Conservation (phyloP, 2,329 filamentous ascomycete genomes). For the Aspergillus sp. region DNA sequence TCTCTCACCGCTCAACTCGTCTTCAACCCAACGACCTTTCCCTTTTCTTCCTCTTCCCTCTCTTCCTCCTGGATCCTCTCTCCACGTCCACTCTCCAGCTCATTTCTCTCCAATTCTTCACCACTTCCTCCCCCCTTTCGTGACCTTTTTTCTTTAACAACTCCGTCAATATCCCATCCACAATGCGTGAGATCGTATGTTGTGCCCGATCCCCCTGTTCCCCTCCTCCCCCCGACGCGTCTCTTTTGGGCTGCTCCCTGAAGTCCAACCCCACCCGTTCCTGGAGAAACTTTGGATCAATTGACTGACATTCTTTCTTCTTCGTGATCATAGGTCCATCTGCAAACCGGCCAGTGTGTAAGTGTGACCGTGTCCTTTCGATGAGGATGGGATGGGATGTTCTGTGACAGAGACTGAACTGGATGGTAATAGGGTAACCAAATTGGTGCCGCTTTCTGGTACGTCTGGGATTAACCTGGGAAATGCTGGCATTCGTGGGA, state of each 20-base stretch:
- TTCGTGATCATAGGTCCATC: constrained; percentile 78
- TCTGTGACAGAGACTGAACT: constrained; percentile 20
- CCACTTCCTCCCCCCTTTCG: constrained; percentile 16
- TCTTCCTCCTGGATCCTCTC: constrained; percentile 21
- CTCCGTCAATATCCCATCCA: constrained; percentile 38
- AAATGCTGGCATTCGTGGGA: neutral
- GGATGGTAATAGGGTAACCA: constrained; percentile 80
- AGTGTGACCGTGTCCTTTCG: constrained; percentile 39
- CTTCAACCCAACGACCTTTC: constrained; percentile 9
- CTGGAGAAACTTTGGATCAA: constrained; percentile 7
- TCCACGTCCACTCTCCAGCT: constrained; percentile 18
- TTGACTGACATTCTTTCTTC: constrained; percentile 33
- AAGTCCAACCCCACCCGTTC: constrained; percentile 32
- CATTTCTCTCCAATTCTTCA: constrained; percentile 21
- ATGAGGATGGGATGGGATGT: neutral
- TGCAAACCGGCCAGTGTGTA: constrained; percentile 99
- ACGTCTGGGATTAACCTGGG: constrained; percentile 36
- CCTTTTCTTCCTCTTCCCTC: constrained; percentile 22
- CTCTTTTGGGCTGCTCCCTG: constrained; percentile 28
- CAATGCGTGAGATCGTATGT: constrained; percentile 74
- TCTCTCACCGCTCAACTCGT: constrained; percentile 28
- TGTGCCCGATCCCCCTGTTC: constrained; percentile 13
- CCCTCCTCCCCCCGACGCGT: constrained; percentile 32
- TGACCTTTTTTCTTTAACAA: constrained; percentile 14
- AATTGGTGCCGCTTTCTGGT: constrained; percentile 99